Evolutionary conservation across 768 basidiomycete genomes (phyloP).

Genomic region (Suillus plorans): DNA sequence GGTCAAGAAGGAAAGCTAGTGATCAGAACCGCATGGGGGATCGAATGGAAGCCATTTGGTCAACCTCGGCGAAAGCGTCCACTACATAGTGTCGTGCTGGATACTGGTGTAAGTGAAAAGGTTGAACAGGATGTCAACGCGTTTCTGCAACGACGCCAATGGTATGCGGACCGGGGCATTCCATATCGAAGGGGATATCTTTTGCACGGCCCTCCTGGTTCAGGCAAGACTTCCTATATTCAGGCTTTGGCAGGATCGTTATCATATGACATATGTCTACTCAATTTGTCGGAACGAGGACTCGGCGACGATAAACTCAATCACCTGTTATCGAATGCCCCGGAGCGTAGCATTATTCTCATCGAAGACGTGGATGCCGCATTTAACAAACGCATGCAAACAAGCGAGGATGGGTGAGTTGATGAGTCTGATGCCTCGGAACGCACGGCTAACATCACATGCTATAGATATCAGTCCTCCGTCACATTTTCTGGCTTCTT

Average conservation of each 20-base stretch:
- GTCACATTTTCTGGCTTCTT: slow-evolving; percentile 98
- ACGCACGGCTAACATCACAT: neutral
- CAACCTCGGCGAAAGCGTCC: slow-evolving; percentile 86
- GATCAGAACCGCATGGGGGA: slow-evolving; percentile 95
- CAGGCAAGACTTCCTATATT: slow-evolving; percentile 98
- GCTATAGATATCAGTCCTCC: slow-evolving; percentile 81
- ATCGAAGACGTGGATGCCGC: slow-evolving; percentile 98
- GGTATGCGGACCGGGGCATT: slow-evolving; percentile 99
- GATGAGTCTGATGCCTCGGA: neutral
- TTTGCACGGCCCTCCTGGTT: slow-evolving; percentile 94
- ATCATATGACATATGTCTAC: slow-evolving; percentile 92
- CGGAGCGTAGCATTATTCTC: slow-evolving; percentile 90
- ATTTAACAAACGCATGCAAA: slow-evolving; percentile 90
- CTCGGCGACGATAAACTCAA: slow-evolving; percentile 96
- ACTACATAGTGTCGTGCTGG: slow-evolving; percentile 85
- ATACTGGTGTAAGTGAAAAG: slow-evolving; percentile 75
- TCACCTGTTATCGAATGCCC: slow-evolving; percentile 88
- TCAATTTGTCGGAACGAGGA: slow-evolving; percentile 95
- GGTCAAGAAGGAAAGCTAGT: slow-evolving; percentile 93
- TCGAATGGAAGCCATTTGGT: slow-evolving; percentile 95
- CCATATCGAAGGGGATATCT: slow-evolving; percentile 97
- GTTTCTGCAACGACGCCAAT: slow-evolving; percentile 80
- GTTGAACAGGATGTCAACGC: slow-evolving; percentile 79
- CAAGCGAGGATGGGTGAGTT: slow-evolving; percentile 86
- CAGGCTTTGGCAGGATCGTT: slow-evolving; percentile 93